Evolutionary conservation across 305 asterid genomes (phyloP), one percentile per base, ranked within the genome.

Genomic region (Caryopteris hybrid): DNA sequence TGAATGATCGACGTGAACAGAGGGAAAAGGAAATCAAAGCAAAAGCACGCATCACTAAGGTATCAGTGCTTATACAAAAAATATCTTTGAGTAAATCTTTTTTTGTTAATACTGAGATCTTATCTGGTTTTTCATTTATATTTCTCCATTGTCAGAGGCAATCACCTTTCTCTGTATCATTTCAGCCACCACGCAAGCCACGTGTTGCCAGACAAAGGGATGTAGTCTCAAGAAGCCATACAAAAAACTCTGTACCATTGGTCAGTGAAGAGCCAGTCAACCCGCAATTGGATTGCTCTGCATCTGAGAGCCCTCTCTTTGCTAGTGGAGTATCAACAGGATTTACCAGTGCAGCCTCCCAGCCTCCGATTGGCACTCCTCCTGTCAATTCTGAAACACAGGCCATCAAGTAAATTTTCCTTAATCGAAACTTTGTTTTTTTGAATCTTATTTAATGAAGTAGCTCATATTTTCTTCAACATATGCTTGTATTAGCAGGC

Each of bases 1-100:
- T 91, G 81, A 89, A 89, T 78, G 96, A 95, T 78, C 82, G 96
- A 17, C 91, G 98, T 46, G 97, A 91, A 66, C 99, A 89, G 75
- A 91, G 92, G 81, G 95, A 89, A 75, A 89, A 89, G 74, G 99
- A 89, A 79, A 85, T 80, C 68, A 89, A 88, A 81, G 92, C 89
- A 46, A 88, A 88, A 71, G 87, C 91, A 72, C 86, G 78, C 68
- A 79, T 66, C 68, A 34, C 77, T n/a, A 91, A 88, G 95, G 96
- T 89, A 82, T 79, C 53, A 60, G 16, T 75, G 66, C 66, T 48
- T 43, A n/a, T 64, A 31, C n/a, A n/a, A n/a, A n/a, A n/a, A n/a
- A n/a, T n/a, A n/a, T n/a, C n/a, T n/a, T n/a, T n/a, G n/a, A n/a
- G n/a, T n/a, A n/a, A n/a, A n/a, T n/a, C n/a, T n/a, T n/a, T n/a